A percentile compares a stretch with the other conserved stretches of the same genome.
phyloP scores from a whole-genome alignment of 148 eudicot genomes.

The Drosera capensis region DNA sequence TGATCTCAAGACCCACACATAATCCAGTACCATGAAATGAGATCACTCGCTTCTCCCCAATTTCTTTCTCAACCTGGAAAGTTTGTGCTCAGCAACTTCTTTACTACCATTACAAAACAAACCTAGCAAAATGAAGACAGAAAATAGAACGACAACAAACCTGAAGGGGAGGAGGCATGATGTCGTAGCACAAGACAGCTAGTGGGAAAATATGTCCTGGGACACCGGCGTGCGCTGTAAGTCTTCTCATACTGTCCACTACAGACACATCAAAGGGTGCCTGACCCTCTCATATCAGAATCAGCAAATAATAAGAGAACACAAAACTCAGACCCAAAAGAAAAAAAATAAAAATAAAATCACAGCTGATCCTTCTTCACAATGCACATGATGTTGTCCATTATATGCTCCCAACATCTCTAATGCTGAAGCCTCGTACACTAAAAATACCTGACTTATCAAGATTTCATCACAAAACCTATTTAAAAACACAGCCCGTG shows the following conservation, averaged over 20 bases:
- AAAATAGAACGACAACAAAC: too few relatives aligned
- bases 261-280: conserved; percentile 81
- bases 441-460: too few relatives aligned
- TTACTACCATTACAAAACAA: background rate
- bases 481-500: too few relatives aligned
- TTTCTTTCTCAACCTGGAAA: conserved; percentile 82
- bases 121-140: conserved; percentile 8
- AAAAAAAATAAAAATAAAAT: conserved; percentile 3
- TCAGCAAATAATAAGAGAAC: conserved; percentile 9
- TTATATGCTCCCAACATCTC: too few relatives aligned
- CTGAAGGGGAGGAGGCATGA: conserved; percentile 95
- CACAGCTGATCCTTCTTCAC: background rate
- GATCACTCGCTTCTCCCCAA: conserved; percentile 82
- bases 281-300: conserved; percentile 39
- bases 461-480: too few relatives aligned
- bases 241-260: conserved; percentile 93
- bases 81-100: conserved; percentile 1
- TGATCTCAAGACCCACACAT: conserved; percentile 49
- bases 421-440: too few relatives aligned
- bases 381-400: too few relatives aligned
- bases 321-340: background rate
- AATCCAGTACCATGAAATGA: conserved; percentile 74
- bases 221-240: conserved; percentile 66
- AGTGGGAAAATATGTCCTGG: conserved; percentile 87
- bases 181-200: conserved; percentile 66